Base-by-base conservation (phyloP, 2,329 filamentous ascomycete species). In the Colletotrichum sp. region DNA sequence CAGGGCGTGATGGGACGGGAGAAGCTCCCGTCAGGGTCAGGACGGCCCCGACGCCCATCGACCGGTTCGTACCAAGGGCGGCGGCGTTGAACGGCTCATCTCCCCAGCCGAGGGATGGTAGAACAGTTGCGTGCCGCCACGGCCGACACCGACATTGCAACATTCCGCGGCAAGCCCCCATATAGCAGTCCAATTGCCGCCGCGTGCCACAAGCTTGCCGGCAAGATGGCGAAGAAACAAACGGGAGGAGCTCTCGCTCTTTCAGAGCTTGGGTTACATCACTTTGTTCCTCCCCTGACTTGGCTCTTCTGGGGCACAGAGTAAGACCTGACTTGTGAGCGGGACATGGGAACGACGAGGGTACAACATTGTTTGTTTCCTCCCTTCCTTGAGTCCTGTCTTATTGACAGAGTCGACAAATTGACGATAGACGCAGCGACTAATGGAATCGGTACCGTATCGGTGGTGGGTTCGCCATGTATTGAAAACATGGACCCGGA, bases 1-100 rank as follows among this genome's bases (percentile, higher is more conserved):
- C 69, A 75, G 69, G 72, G 62, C 62, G 63, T 55, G 71, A 74
- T 74, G 71, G 74, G 74, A 76, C 59, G 74, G 36, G 74, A 65
- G 36, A 69, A 64, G 71, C 29, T 62, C 44, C 44, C 44, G 44
- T 52, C 49, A 64, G 19, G 57, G 44, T 44, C 59, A 25, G 63
- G 34, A 69, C 25, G 34, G 65, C 39, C 59, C 73, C 57, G 27
- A 57, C 52, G 13, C 44, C 13, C 44, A 3, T 52, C 44, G 34
- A 68, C 63, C 32, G 27, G 71, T 70, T 62, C 57, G 44, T 52
- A 70, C 49, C 49, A 64, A 59, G 34, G 39, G 44, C 19, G 39
- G 44, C 19, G 71, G 64, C n/a, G 55, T 68, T 36, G 55, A 70
- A 29, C 32, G 71, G 71, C 69, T 63, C 69, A 44, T 71, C 36